Conservation (phyloP, 202 grass and related monocot species). For the Panicum virgatum region DNA sequence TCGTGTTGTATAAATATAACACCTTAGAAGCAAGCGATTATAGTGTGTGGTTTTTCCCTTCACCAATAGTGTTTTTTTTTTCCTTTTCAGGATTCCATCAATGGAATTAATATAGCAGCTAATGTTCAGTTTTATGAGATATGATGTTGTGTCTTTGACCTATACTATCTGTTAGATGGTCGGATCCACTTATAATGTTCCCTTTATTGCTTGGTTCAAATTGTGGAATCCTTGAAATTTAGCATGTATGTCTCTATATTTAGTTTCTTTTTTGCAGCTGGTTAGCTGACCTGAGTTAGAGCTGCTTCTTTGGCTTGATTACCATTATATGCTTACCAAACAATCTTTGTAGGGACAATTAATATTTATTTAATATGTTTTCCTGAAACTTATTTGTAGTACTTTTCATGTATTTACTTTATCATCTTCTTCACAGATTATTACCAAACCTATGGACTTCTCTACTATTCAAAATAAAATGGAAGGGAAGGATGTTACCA, state of each 20-base stretch:
- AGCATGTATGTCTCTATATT: slow-evolving; percentile 9
- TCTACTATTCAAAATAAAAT: slow-evolving; percentile 79
- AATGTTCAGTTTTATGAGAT: not conserved
- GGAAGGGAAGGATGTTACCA: slow-evolving; percentile 75
- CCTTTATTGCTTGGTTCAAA: not conserved
- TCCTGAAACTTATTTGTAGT: slow-evolving; percentile 11
- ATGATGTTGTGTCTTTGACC: slow-evolving; percentile 1
- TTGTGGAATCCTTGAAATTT: slow-evolving; percentile 12
- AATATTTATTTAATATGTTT: not conserved
- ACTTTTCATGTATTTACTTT: slow-evolving; percentile 19
- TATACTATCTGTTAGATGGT: slow-evolving; percentile 12
- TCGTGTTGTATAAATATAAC: not conserved
- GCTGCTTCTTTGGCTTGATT: not conserved
- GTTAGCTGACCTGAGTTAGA: not conserved
- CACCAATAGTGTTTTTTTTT: not conserved
- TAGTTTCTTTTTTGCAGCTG: slow-evolving; percentile 7
- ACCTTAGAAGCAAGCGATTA: not conserved
- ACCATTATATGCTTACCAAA: not conserved
- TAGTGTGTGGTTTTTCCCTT: not conserved
- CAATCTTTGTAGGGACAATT: not conserved
- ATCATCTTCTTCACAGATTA: slow-evolving; percentile 66
- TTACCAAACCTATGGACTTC: slow-evolving; percentile 92
- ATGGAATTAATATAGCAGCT: not conserved
- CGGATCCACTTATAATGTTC: slow-evolving; percentile 13
- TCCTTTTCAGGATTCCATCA: not conserved